Base-by-base conservation (phyloP, 2,329 filamentous ascomycete genomes). In the Exophiala oligosperma region DNA sequence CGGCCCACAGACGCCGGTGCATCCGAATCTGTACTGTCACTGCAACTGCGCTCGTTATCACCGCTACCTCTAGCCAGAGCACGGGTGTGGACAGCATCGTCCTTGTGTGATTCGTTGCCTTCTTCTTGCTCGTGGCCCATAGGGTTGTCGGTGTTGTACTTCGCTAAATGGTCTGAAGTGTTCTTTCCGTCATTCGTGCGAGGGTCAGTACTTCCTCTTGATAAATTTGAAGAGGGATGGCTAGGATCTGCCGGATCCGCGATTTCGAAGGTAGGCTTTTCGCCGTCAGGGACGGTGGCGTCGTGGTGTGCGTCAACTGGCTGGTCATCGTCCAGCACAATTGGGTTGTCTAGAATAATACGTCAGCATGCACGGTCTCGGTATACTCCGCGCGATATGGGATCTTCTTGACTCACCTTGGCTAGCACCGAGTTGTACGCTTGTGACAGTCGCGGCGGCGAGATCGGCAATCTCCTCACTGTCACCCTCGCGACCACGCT, bases 11-110 rank as follows among this genome's bases (percentile, higher is more conserved):
- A 49, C 52, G 49, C 37, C 12, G 55, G 49, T 48, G 55, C 40
- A 49, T 57, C 49, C 40, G 50, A 57, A 57, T 35, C 24, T 50
- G 46, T 49, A 35, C 9, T 50, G 40, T n/a, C n/a, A n/a, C 40
- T 40, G 38, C 41, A 49, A 49, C 55, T 29, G 29, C 29, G 40
- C 26, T 57, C 29, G 32, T 51, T 4, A 57, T 35, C 41, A 49
- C 49, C 50, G 49, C 35, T 38, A 23, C 28, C 55, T 47, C 49
- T 46, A 40, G 49, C 41, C 9, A 44, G 49, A 46, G 26, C 41
- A 49, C 41, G 28, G 44, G 41, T 54, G 37, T 48, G 49, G 49
- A 53, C 28, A 57, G 50, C 49, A 32, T 57, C 38, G 46, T 46
- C 55, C 21, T 52, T 40, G 54, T 46, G 37, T 49, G 21, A 52